These are phyloP conservation scores for Fusarium gaditjirri DNA, from an alignment of 2,329 filamentous ascomycete genomes.

Conservation along the genomic window DNA sequence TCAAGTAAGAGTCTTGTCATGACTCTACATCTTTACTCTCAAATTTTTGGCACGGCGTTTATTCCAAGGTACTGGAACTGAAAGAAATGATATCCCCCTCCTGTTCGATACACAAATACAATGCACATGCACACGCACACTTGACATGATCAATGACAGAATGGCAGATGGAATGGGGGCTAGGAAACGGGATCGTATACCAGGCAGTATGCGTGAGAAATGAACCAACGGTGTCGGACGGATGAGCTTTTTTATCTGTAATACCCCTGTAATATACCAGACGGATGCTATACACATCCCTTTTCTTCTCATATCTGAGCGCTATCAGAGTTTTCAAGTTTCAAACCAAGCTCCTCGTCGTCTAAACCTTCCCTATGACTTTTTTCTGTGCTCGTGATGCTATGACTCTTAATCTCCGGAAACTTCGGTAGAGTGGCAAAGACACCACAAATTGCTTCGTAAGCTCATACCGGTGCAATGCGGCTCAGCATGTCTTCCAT, in stretches of 20 bases:
- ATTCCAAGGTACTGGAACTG: slow-evolving; percentile 37
- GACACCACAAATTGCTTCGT: slow-evolving; percentile 15
- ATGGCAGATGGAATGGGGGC: slow-evolving; percentile 7
- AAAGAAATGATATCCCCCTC: slow-evolving; percentile 47
- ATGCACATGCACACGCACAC: slow-evolving; percentile 26
- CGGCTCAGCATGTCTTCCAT: slow-evolving; percentile 2
- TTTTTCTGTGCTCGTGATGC: background rate
- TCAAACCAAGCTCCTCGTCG: background rate
- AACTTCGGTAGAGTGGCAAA: slow-evolving; percentile 32
- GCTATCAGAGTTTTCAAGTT: background rate
- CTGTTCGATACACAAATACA: slow-evolving; percentile 30
- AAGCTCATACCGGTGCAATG: slow-evolving; percentile 12
- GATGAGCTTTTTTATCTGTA: slow-evolving; percentile 24
- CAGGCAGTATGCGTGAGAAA: slow-evolving; percentile 26
- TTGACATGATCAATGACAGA: slow-evolving; percentile 23
- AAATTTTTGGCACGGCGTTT: slow-evolving; percentile 41
- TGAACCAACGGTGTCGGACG: slow-evolving; percentile 8
- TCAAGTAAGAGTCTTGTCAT: slow-evolving; percentile 12
- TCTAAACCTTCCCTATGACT: background rate
- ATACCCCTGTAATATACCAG: slow-evolving; percentile 42
- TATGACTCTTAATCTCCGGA: slow-evolving; percentile 14
- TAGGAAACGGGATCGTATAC: slow-evolving; percentile 19
- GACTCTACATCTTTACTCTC: background rate
- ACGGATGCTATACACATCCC: slow-evolving; percentile 11
- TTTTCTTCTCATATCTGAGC: slow-evolving; percentile 2